These are phyloP conservation scores for Panellus pusillus DNA, from an alignment of 768 basidiomycete species.

Conservation along the genomic window DNA sequence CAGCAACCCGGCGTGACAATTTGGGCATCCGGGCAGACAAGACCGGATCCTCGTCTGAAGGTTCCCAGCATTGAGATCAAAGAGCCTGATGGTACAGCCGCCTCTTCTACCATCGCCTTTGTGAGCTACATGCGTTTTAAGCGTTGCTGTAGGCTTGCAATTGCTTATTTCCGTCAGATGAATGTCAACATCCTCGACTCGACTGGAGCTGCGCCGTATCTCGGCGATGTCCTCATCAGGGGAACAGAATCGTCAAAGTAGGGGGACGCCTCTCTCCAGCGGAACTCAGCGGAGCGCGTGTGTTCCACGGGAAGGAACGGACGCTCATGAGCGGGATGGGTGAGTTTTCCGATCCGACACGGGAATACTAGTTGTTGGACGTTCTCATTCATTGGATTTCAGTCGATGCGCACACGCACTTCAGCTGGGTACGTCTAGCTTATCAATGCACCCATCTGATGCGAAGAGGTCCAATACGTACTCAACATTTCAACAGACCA, in stretches of 20 bases:
- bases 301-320: slow-evolving; percentile 33
- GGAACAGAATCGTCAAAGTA: slow-evolving; percentile 30
- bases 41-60: slow-evolving; percentile 14
- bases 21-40: slow-evolving; percentile 1
- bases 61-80: slow-evolving; percentile 8
- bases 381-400: not conserved
- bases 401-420: slow-evolving; percentile 36
- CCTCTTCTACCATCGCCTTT: slow-evolving; percentile 9
- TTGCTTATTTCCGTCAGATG: not conserved
- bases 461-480: no score
- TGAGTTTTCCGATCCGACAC: not conserved
- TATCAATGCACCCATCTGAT: not conserved
- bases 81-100: not conserved
- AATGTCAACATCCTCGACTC: slow-evolving; percentile 37
- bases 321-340: slow-evolving; percentile 37
- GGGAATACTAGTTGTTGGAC: not conserved
- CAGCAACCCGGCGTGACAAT: not conserved
- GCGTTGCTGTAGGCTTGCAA: no score
- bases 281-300: slow-evolving; percentile 19
- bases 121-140: not conserved
- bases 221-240: slow-evolving; percentile 34
- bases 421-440: slow-evolving; percentile 18
- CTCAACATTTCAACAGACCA: slow-evolving; percentile 19
- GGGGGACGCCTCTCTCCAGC: slow-evolving; percentile 25
- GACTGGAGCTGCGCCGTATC: slow-evolving; percentile 32